phyloP scores from a whole-genome alignment of 441 rosid species.

The Euphorbia corollata region DNA sequence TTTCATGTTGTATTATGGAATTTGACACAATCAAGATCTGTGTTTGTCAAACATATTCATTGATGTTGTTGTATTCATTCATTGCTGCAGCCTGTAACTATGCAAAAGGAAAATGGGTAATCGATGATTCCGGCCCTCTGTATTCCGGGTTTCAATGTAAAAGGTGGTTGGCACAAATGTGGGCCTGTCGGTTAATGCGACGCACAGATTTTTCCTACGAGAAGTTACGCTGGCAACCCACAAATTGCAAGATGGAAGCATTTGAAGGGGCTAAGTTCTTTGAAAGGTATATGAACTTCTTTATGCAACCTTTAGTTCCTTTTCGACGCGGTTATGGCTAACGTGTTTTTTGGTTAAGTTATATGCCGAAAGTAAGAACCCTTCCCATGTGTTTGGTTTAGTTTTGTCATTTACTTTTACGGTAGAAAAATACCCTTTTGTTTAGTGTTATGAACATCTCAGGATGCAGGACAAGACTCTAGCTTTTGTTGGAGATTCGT shows the following conservation, averaged over 20 bases:
- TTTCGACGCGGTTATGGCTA: constrained; percentile 1
- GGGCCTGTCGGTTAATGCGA: constrained; percentile 89
- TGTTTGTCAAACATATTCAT: background rate
- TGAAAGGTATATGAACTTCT: constrained; percentile 42
- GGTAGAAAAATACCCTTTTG: too few relatives aligned
- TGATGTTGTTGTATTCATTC: constrained; percentile 10
- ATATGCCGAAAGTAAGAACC: background rate
- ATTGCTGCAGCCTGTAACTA: constrained; percentile 52
- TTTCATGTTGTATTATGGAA: too few relatives aligned
- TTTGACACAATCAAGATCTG: background rate
- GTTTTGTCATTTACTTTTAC: too few relatives aligned
- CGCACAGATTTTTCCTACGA: constrained; percentile 80
- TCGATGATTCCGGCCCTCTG: constrained; percentile 56
- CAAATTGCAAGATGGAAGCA: constrained; percentile 68
- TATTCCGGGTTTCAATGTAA: constrained; percentile 82
- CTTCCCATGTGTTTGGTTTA: too few relatives aligned
- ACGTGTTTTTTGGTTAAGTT: background rate
- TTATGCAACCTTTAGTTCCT: background rate
- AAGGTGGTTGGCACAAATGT: constrained; percentile 83
- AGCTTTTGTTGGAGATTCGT: constrained; percentile 94
- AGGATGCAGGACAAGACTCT: constrained; percentile 80
- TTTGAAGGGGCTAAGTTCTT: constrained; percentile 69
- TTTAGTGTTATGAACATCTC: constrained; percentile 18
- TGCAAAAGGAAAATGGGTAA: constrained; percentile 86
- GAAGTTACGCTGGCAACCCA: constrained; percentile 76